These are phyloP conservation scores for Bondarzewia mesenterica DNA, from an alignment of 1,284 basidiomycete species.

Conservation along the genomic window DNA sequence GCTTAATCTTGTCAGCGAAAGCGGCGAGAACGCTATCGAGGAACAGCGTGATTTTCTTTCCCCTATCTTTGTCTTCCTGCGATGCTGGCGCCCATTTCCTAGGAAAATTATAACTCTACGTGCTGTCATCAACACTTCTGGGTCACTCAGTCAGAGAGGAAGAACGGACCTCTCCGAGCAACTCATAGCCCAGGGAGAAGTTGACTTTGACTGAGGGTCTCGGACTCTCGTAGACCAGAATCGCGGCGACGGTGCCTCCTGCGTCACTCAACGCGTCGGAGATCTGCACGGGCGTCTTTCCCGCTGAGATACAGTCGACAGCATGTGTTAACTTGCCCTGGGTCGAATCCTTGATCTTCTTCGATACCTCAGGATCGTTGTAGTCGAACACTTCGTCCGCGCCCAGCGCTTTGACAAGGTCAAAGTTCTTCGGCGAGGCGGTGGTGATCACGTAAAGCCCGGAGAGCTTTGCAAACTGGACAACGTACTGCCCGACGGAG, in stretches of 20 bases:
- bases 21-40: not conserved
- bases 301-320: conserved; percentile 6
- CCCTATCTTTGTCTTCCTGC: not conserved
- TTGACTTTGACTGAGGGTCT: not conserved
- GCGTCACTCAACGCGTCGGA: conserved; percentile 2
- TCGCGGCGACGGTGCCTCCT: conserved; percentile 2
- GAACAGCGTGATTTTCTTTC: not conserved
- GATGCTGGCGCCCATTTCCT: not conserved
- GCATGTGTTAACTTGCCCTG: conserved; percentile 3
- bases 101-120: not conserved
- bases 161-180: conserved; percentile 1
- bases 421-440: conserved; percentile 26
- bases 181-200: conserved; percentile 1
- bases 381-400: conserved; percentile 34
- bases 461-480: conserved; percentile 31
- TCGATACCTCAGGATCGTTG: conserved; percentile 16
- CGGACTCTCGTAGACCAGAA: not conserved
- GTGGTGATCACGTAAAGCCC: conserved; percentile 32
- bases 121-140: not conserved
- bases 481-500: conserved; percentile 27
- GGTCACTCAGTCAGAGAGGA: not conserved
- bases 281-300: not conserved
- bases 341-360: conserved; percentile 7
- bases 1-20: conserved; percentile 3
- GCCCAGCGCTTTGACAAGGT: conserved; percentile 24